A percentile compares a stretch with the other conserved stretches of the same genome.
phyloP scores from a whole-genome alignment of 352 stramenopile species.

The Globisporangium yorkense region DNA sequence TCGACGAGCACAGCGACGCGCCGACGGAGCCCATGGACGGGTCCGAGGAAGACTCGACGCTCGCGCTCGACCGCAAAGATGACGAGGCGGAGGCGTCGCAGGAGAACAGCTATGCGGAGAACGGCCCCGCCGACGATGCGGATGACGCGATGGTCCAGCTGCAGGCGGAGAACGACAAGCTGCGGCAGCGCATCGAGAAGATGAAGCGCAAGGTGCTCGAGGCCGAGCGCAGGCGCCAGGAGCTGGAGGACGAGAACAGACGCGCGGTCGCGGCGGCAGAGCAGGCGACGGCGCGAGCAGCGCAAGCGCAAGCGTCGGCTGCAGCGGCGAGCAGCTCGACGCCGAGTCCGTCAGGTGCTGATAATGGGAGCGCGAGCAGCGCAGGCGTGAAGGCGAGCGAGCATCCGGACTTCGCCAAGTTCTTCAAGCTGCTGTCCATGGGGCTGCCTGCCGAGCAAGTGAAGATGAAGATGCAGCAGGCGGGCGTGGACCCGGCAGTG shows the following conservation, averaged over 20 bases:
- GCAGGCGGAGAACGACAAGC: constrained; percentile 72
- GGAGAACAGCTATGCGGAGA: constrained; percentile 15
- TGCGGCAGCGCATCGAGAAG: constrained; percentile 65
- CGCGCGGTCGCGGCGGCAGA: constrained; percentile 15
- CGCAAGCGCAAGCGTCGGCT: constrained; percentile 6
- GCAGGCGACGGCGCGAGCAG: constrained; percentile 4
- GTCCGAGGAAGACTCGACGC: constrained; percentile 47
- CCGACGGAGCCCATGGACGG: constrained; percentile 48
- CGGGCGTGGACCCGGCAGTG: constrained; percentile 53
- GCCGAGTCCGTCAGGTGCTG: constrained; percentile 2
- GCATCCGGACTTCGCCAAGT: constrained; percentile 73
- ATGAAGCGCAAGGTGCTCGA: constrained; percentile 63
- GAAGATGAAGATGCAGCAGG: constrained; percentile 83
- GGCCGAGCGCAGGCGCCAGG: constrained; percentile 42
- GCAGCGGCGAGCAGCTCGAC: constrained; percentile 4
- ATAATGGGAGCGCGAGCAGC: constrained; percentile 10
- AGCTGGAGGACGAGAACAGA: constrained; percentile 47
- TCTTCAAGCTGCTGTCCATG: constrained; percentile 82
- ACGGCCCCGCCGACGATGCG: constrained; percentile 7
- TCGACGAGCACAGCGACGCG: constrained; percentile 64
- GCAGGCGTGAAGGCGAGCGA: constrained; percentile 51
- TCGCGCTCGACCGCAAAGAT: constrained; percentile 30
- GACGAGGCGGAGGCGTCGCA: constrained; percentile 25
- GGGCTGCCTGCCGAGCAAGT: constrained; percentile 74
- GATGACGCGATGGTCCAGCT: constrained; percentile 38